Base-by-base conservation (phyloP, 1,284 basidiomycete species). In the Heimioporus retisporus region DNA sequence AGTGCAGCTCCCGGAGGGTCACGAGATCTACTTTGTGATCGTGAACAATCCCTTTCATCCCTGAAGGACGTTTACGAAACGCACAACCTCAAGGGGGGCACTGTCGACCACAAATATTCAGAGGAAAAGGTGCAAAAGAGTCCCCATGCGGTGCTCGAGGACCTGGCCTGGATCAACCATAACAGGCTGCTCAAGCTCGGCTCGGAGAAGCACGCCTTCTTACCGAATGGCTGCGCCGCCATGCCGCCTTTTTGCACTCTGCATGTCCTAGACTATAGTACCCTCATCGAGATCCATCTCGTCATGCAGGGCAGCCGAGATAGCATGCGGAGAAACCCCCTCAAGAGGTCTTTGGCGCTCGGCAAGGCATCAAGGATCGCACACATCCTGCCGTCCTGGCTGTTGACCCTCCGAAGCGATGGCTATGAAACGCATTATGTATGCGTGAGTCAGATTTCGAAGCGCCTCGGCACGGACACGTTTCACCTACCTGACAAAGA, bases 1-100 rank as follows among this genome's bases (percentile, higher is more conserved):
- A 62, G 97, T 99, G 71, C 99, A 99, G 82, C 88, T 99, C 6
- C 97, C 97, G 0, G 88, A 90, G 31, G 35, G 35, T 10, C 35
- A 10, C 35, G 8, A 35, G 6, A 35, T 35, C 35, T 7, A 35
- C 28, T 35, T 99, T 78, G 96, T 99, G 65, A 98, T 99, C 82
- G 99, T 99, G 97, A 99, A 99, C 86, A 99, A 99, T 79, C 87
- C 99, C 57, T 99, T 99, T 84, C 97, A 97, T 0, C 94, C 97
- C 1, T 97, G 82, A 91, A 96, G 72, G 97, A 99, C 79, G 15
- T 46, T 46, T 14, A 46, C 95, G 95, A 59, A 94, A 92, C 35
- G 35, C 10, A 6, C 8, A 10, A 35, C 35, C 6, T 35, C 35
- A 10, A 35, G 35, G 35, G 35, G 35, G 8, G 35, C 31, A 31